Base-by-base conservation (phyloP, 257 asterid species). In the Lycium ferocissimum region DNA sequence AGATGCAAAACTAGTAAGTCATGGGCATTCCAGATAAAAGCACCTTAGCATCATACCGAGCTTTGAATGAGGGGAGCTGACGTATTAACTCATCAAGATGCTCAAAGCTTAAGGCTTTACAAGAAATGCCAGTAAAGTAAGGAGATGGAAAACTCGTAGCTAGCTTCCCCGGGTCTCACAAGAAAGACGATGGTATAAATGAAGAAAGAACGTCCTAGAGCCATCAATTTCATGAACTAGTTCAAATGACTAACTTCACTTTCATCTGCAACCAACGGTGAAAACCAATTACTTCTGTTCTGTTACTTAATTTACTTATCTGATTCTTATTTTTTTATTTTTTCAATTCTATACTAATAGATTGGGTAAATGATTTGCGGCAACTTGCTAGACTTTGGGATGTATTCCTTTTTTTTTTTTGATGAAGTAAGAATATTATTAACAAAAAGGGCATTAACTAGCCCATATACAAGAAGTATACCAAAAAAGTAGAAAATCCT, bases 351-450 rank as follows among this genome's bases (percentile, higher is more conserved):
- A 45, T 76, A 45, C 26, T 3, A 47, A 22, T 22, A 6, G 61
- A 75, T 43, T 75, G 62, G 81, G 61, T 22, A 47, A 72, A 49
- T 75, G 43, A 76, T 76, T 76, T 49, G 82, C 47, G 51, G 63
- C 63, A 76, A 76, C 63, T 26, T 12, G 13, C 33, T 10, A 73
- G 58, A 73, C 20, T 59, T 45, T 45, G 80, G 40, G 59, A 20
- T 73, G 47, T n/a, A 73, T 47, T 47, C 80, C 58, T 73, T 59
- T 45, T 40, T 40, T 40, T 40, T 26, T 40, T 40, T 40, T 40
- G 45, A 40, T 40, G 45, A 40, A 40, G 45, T 40, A 40, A 40
- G 5, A 40, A 40, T 40, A 40, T 40, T 40, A 40, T 40, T 40
- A 40, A 26, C 33, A 26, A 26, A 26, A 26, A 26, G 33, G 45